Evolutionary conservation across 208 protist species (phyloP).

Genomic region (Naegleria gruberi): DNA sequence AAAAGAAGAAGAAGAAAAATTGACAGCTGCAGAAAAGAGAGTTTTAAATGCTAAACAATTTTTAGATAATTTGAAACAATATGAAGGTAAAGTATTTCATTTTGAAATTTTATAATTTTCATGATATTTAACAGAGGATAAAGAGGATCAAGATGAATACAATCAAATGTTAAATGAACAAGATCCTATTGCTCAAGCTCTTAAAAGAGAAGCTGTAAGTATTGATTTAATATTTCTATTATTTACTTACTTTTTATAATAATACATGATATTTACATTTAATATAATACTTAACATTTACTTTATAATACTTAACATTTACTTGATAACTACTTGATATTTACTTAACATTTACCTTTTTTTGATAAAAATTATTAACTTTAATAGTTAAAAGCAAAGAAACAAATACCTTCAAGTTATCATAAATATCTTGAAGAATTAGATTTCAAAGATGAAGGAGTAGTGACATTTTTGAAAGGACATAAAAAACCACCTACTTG

Average conservation of each 20-base stretch:
- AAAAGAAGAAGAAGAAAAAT: not conserved
- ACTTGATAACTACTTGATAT: too few species aligned
- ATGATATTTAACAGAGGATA: too few species aligned
- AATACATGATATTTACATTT: too few species aligned
- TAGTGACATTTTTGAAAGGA: not conserved
- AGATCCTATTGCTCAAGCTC: not conserved
- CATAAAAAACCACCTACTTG: not conserved
- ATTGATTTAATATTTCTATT: not conserved
- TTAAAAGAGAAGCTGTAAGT: slow-evolving; percentile 1
- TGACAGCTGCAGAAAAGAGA: not conserved
- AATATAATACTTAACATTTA: too few species aligned
- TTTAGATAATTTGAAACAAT: not conserved
- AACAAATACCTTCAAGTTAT: not conserved
- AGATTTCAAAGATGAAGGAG: not conserved
- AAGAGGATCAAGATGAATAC: not conserved
- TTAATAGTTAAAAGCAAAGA: not conserved
- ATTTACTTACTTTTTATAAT: too few species aligned
- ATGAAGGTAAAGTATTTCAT: not conserved
- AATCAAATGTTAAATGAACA: not conserved
- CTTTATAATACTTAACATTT: too few species aligned
- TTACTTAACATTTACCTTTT: too few species aligned
- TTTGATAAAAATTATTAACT: too few species aligned
- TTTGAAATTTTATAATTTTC: too few species aligned
- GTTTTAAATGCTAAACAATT: slow-evolving; percentile 3
- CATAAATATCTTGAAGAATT: not conserved